Conservation (phyloP, 2,329 filamentous ascomycete species). For the Sclerotinia trifoliorum region DNA sequence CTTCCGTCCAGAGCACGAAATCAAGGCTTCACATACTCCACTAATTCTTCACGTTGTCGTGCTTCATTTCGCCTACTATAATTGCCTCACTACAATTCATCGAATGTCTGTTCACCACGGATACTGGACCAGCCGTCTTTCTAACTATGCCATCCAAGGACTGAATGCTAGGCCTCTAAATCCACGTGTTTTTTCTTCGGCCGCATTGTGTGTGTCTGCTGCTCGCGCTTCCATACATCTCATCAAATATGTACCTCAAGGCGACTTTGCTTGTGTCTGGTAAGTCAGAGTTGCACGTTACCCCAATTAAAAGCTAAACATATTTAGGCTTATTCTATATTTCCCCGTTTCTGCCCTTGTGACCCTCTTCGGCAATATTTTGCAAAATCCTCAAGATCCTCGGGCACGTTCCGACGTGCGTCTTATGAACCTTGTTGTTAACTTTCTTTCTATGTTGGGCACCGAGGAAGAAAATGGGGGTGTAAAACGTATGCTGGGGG, state of each 20-base stretch:
- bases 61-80: slow-evolving; percentile 96
- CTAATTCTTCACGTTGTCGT: slow-evolving; percentile 94
- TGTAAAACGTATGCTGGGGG: slow-evolving; percentile 87
- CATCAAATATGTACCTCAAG: slow-evolving; percentile 93
- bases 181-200: slow-evolving; percentile 90
- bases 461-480: slow-evolving; percentile 86
- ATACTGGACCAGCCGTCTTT: slow-evolving; percentile 94
- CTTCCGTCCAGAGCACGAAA: slow-evolving; percentile 95
- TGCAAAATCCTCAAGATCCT: slow-evolving; percentile 91
- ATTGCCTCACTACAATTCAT: slow-evolving; percentile 95
- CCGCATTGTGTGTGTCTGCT: slow-evolving; percentile 87
- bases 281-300: slow-evolving; percentile 47
- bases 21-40: slow-evolving; percentile 87
- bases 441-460: slow-evolving; percentile 85
- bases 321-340: slow-evolving; percentile 77
- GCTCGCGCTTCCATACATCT: slow-evolving; percentile 90
- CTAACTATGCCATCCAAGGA: slow-evolving; percentile 92
- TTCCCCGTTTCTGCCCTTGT: slow-evolving; percentile 95
- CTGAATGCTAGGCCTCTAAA: slow-evolving; percentile 88
- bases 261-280: slow-evolving; percentile 94
- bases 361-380: slow-evolving; percentile 91
- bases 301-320: slow-evolving; percentile 38
- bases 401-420: slow-evolving; percentile 84
- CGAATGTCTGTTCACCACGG: slow-evolving; percentile 98
- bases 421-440: slow-evolving; percentile 90